phyloP scores from a whole-genome alignment of 257 asterid genomes.

The Nicotiana noctiflora region DNA sequence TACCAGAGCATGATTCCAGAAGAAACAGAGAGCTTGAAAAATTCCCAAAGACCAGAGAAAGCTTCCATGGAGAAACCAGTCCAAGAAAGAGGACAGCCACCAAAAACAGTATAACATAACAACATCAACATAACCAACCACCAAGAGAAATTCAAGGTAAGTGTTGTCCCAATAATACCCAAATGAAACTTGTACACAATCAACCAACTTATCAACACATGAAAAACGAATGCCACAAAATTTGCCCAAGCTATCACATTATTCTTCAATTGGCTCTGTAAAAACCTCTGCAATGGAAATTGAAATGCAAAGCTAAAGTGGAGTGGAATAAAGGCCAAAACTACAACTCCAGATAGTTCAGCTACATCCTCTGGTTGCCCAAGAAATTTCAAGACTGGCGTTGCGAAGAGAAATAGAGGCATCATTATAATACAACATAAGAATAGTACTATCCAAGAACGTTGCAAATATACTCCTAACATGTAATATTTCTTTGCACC shows the following conservation, averaged over 20 bases:
- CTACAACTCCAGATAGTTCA: slow-evolving; percentile 64
- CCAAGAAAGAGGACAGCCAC: slow-evolving; percentile 81
- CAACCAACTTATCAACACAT: slow-evolving; percentile 43
- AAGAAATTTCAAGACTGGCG: slow-evolving; percentile 48
- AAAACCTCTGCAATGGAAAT: slow-evolving; percentile 69
- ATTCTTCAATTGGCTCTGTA: slow-evolving; percentile 88
- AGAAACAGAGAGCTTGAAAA: slow-evolving; percentile 64
- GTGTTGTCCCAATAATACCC: slow-evolving; percentile 56
- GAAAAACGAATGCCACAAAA: slow-evolving; percentile 41
- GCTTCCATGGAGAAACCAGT: slow-evolving; percentile 66
- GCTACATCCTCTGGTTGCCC: slow-evolving; percentile 79
- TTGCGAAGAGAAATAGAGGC: slow-evolving; percentile 49
- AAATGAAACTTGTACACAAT: slow-evolving; percentile 35
- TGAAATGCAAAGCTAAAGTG: slow-evolving; percentile 73
- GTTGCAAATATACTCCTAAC: slow-evolving; percentile 78
- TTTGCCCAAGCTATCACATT: slow-evolving; percentile 45
- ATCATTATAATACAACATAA: slow-evolving; percentile 35
- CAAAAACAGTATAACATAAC: slow-evolving; percentile 40
- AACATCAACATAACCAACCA: slow-evolving; percentile 46
- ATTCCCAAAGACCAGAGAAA: slow-evolving; percentile 77
- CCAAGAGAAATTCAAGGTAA: slow-evolving; percentile 59
- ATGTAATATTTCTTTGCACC: slow-evolving; percentile 67
- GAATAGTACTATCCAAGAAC: slow-evolving; percentile 66
- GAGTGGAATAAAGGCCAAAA: slow-evolving; percentile 51
- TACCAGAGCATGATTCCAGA: slow-evolving; percentile 93